phyloP scores from a whole-genome alignment of 169 alveolate species.

The Eimeria sp. region DNA sequence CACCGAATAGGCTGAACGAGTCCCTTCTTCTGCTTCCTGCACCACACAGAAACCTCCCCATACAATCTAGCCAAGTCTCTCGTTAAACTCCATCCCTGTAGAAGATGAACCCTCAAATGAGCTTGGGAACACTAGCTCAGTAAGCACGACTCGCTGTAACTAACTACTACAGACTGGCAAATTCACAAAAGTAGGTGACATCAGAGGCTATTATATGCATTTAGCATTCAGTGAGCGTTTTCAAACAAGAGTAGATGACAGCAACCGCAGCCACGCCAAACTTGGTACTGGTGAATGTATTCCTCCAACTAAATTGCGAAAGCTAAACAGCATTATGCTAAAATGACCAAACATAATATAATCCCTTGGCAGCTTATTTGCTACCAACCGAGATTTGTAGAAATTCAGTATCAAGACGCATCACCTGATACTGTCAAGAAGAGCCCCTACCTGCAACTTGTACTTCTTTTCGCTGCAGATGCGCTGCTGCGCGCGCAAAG shows the following conservation, averaged over 20 bases:
- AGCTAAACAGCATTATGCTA: neutral
- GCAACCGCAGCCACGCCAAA: neutral
- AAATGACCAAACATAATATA: neutral
- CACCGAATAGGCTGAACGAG: conserved; percentile 57
- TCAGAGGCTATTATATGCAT: neutral
- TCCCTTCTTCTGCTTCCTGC: conserved; percentile 53
- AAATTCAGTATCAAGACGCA: neutral
- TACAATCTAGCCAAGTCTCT: neutral
- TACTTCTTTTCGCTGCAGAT: conserved; percentile 44
- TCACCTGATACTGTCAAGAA: neutral
- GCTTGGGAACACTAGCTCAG: neutral
- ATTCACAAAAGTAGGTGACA: neutral
- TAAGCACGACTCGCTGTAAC: neutral
- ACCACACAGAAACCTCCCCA: neutral
- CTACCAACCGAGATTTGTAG: neutral
- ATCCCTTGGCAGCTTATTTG: neutral
- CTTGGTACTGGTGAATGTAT: no score
- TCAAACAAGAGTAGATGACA: neutral
- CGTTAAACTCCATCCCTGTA: neutral
- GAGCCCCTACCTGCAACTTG: conserved; percentile 22
- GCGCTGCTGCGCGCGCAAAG: conserved; percentile 38
- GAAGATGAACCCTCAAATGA: neutral
- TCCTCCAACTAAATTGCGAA: no score
- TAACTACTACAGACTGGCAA: neutral
- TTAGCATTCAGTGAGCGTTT: neutral